Conservation (phyloP, 202 grass and related monocot genomes). For the Alloteropsis angusta region DNA sequence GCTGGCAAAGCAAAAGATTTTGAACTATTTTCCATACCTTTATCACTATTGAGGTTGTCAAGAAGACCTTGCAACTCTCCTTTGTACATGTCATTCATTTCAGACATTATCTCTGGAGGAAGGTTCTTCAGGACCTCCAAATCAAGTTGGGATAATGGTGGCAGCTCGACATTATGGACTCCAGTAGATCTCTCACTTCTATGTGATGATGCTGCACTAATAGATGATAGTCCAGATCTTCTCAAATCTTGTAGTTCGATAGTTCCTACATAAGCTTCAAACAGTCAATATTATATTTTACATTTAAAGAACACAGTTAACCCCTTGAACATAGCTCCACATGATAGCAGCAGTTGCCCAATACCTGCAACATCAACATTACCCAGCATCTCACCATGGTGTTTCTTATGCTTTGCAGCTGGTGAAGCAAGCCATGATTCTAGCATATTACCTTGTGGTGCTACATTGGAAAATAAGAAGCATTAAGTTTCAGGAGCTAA, state of each 20-base stretch:
- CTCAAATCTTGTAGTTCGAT: neutral
- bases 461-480: conserved; percentile 32
- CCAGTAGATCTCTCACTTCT: conserved; percentile 37
- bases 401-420: conserved; percentile 38
- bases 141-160: conserved; percentile 70
- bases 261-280: conserved; percentile 27
- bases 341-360: neutral
- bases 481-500: conserved; percentile 1
- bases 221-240: conserved; percentile 17
- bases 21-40: conserved; percentile 25
- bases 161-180: conserved; percentile 41
- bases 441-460: conserved; percentile 51
- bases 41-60: conserved; percentile 13
- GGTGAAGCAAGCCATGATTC: conserved; percentile 66
- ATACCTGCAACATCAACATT: conserved; percentile 43
- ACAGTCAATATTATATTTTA: neutral
- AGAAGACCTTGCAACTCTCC: conserved; percentile 66
- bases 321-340: neutral
- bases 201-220: conserved; percentile 8
- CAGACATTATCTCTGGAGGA: conserved; percentile 75
- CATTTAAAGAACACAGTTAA: conserved; percentile 19
- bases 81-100: conserved; percentile 84
- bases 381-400: conserved; percentile 10
- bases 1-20: conserved; percentile 24
- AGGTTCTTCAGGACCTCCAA: conserved; percentile 79